Base-by-base conservation (phyloP, 2,329 filamentous ascomycete genomes). In the Sporothrix schenckii region DNA sequence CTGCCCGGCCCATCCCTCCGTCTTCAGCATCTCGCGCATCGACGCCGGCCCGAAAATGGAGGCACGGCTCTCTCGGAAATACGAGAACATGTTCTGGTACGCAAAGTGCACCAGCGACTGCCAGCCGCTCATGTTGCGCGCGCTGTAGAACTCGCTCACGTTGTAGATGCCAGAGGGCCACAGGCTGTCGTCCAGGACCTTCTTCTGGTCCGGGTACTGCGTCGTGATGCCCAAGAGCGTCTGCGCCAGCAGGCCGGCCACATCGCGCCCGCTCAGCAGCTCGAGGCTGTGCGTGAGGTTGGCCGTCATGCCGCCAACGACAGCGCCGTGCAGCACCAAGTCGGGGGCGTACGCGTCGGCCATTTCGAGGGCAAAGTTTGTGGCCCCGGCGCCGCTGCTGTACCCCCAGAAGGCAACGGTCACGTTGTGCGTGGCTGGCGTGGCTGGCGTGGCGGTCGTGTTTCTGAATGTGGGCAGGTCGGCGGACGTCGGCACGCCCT, bases 331-430 rank as follows among this genome's bases (percentile, higher is more conserved):
- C 49, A 85, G 78, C 16, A 77, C 74, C 65, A 85, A 73, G 66
- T 84, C 81, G 1, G 82, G 81, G 0, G 83, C 83, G 72, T 85
- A 85, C 10, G 74, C 74, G 2, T 76, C 75, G 67, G 83, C 80
- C 44, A 85, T 72, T 71, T 84, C 81, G 30, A 69, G 68, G 19
- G 68, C 83, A 79, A 80, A 85, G 61, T 81, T 81, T 4, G 77
- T 80, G 2, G 83, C 82, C 58, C 85, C 71, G n/a, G 80, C 79
- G 14, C 84, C 84, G 4, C 84, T 83, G 7, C 81, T 84, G 73
- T 85, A 86, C 2, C 84, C 84, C 84, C 84, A 87, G 69, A 86
- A 76, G 2, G 80, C 79, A 4, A 63, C n/a, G 7, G 39, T 63
- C 49, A 82, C 76, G 3, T 73, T 77, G 0, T 81, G 77, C 10